Base-by-base conservation (phyloP, 306 rosid genomes). In the Cyamopsis tetragonoloba region DNA sequence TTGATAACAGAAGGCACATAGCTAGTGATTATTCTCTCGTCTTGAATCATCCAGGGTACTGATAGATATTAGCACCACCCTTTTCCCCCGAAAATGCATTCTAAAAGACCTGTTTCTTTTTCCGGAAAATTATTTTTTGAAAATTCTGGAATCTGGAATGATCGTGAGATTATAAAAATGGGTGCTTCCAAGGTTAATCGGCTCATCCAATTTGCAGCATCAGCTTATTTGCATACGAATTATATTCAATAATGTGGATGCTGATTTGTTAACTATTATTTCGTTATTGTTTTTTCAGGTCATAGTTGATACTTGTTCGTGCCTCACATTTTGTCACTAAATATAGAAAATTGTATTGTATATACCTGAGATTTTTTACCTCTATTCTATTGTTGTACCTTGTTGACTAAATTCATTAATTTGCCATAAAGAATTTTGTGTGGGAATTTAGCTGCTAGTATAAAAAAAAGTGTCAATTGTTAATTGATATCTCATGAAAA, bases 211-310 rank as follows among this genome's bases (percentile, higher is more conserved):
- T 3, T 34, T 34, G 38, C 7, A 34, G 4, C 38, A 5, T 34
- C 7, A 1, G n/a, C 7, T 12, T n/a, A n/a, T n/a, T n/a, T n/a
- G 7, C 24, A 0, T 53, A 24, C 17, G 24, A 22, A 17, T 48
- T 19, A 66, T 14, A 34, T 34, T 14, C 43, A 31, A n/a, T n/a
- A n/a, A 2, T 28, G 28, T 37, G 28, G 49, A 30, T 35, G 46
- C 41, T 76, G 60, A 72, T 72, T 27, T 51, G 2, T 42, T 9
- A 13, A 14, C 7, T n/a, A n/a, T n/a, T 59, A 23, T 71, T 4
- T 20, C 0, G 3, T 7, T 67, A 23, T 61, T 72, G 22, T n/a
- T 28, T 57, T 53, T 81, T 62, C 82, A 81, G 85, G 85, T 80
- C 28, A 50, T 39, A 12, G 23, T 66, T 66, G 75, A 38, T 66